A percentile compares a stretch with the other conserved stretches of the same genome.
phyloP scores from a whole-genome alignment of 2,329 filamentous ascomycete genomes.

The Penicillium sp. region DNA sequence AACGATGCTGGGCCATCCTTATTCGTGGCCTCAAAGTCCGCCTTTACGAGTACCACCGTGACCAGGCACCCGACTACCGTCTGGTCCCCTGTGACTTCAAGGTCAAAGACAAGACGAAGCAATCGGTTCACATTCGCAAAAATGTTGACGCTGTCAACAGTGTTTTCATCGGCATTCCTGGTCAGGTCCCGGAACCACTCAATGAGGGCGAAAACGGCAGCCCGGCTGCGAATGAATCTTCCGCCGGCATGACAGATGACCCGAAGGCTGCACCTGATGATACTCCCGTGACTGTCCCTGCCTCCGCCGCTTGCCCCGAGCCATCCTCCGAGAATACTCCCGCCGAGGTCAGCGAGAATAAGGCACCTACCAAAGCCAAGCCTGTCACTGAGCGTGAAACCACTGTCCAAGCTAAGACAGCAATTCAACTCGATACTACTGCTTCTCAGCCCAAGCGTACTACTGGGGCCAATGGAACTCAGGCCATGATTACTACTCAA shows the following conservation, averaged over 20 bases:
- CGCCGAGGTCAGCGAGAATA: background rate
- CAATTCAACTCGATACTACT: too few species aligned
- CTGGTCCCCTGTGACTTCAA: constrained; percentile 3
- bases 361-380: background rate
- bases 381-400: background rate
- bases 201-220: background rate
- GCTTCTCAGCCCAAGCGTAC: background rate
- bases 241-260: background rate
- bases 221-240: background rate
- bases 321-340: background rate
- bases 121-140: background rate
- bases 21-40: constrained; percentile 1
- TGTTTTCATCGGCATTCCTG: background rate
- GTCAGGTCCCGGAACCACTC: background rate
- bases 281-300: background rate
- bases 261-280: background rate
- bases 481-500: background rate
- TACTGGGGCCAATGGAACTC: background rate
- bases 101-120: background rate
- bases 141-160: background rate
- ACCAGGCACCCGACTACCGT: background rate
- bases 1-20: constrained; percentile 4
- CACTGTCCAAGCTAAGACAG: background rate
- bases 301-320: background rate
- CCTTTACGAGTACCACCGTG: constrained; percentile 1